Percentiles rank a stretch among this genome's conserved stretches.
Evolutionary conservation across 2,329 filamentous ascomycete genomes (phyloP).

Genomic region (Penicillium sclerotiorum): DNA sequence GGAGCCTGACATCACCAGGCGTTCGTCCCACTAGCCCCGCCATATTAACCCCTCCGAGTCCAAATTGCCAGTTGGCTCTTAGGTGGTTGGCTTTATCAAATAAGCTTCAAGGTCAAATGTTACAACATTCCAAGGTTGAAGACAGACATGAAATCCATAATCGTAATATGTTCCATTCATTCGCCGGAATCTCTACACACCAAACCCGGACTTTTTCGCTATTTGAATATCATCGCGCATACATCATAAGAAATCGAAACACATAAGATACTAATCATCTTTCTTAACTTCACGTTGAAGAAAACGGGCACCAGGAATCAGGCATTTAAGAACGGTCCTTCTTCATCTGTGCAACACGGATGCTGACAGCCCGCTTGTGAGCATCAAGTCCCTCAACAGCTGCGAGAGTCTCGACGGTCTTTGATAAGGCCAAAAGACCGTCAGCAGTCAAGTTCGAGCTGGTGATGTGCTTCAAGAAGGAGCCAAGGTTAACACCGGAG

Average conservation of each 20-base stretch:
- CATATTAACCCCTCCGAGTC: no score
- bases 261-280: no score
- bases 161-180: background rate
- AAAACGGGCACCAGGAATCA: constrained; percentile 2
- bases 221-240: constrained; percentile 26
- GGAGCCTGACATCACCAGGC: constrained; percentile 6
- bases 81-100: no score
- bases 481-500: constrained; percentile 92
- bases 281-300: no score
- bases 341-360: constrained; percentile 57
- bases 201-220: constrained; percentile 9
- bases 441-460: constrained; percentile 85
- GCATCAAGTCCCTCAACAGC: constrained; percentile 94
- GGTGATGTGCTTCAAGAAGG: constrained; percentile 97
- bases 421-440: constrained; percentile 81
- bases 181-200: background rate
- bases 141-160: background rate
- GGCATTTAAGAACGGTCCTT: constrained; percentile 23
- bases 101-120: no score
- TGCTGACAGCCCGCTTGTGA: constrained; percentile 74
- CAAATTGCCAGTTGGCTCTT: no score
- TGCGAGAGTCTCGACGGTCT: constrained; percentile 91
- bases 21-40: no score
- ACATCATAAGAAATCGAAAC: constrained; percentile 18
- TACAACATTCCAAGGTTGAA: no score